phyloP scores from a whole-genome alignment of 306 rosid species.

The Mimosa bimucronata region DNA sequence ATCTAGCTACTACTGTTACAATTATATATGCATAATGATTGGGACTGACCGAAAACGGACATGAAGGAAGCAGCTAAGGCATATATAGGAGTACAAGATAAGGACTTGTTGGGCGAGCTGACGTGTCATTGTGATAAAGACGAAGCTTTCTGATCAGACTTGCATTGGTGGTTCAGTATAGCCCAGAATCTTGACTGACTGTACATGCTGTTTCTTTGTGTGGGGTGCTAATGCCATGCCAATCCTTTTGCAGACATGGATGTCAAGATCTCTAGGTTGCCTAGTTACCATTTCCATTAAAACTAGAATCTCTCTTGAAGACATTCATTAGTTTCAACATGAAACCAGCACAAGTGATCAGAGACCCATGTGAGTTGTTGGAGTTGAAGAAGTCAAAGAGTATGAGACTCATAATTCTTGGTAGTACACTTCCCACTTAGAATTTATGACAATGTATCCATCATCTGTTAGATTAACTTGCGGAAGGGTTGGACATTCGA shows the following conservation, averaged over 20 bases:
- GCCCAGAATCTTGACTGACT: background rate
- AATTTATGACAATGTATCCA: too few relatives aligned
- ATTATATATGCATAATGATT: background rate
- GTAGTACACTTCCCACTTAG: too few relatives aligned
- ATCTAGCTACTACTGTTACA: too few relatives aligned
- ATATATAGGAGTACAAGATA: background rate
- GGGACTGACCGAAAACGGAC: constrained; percentile 36
- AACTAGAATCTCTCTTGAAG: background rate
- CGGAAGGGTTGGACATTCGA: too few relatives aligned
- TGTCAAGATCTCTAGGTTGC: background rate
- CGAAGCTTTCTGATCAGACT: background rate
- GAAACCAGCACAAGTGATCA: too few relatives aligned
- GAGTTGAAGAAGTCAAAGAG: too few relatives aligned
- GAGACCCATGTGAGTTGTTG: too few relatives aligned
- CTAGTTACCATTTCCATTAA: background rate
- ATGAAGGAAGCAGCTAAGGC: background rate
- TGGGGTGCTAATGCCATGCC: too few relatives aligned
- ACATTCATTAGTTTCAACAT: background rate
- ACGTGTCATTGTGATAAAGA: constrained; percentile 17
- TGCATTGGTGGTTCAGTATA: background rate
- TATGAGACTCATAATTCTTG: too few relatives aligned
- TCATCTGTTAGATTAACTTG: too few relatives aligned
- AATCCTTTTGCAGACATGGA: too few relatives aligned
- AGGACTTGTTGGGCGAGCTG: background rate
- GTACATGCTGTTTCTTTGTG: too few relatives aligned